Evolutionary conservation across 768 basidiomycete genomes (phyloP).

Genomic region (Saitozyma podzolica): DNA sequence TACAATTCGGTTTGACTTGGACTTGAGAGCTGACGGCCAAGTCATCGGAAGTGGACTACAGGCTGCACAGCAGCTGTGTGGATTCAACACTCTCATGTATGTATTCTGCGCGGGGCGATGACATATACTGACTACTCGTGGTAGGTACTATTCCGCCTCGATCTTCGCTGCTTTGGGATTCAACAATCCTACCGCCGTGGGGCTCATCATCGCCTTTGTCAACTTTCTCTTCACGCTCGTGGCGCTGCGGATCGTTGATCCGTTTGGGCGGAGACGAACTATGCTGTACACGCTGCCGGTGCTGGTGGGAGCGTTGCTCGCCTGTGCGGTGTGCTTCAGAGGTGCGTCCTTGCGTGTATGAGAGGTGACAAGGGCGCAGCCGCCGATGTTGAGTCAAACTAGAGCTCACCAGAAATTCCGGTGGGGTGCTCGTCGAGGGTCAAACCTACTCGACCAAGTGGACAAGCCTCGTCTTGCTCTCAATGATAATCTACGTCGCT

Average conservation of each 20-base stretch:
- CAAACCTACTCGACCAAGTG: slow-evolving; percentile 63
- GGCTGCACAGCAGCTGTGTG: slow-evolving; percentile 78
- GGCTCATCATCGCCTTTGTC: slow-evolving; percentile 73
- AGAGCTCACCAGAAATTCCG: slow-evolving; percentile 54
- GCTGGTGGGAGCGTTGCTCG: slow-evolving; percentile 66
- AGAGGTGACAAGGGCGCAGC: background rate
- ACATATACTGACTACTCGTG: background rate
- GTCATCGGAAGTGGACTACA: slow-evolving; percentile 78
- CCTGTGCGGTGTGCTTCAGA: slow-evolving; percentile 68
- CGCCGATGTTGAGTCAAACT: background rate
- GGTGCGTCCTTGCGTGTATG: slow-evolving; percentile 56
- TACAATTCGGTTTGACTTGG: slow-evolving; percentile 22
- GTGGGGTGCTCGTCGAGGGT: slow-evolving; percentile 63
- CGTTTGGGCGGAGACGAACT: slow-evolving; percentile 67
- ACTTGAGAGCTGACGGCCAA: slow-evolving; percentile 37
- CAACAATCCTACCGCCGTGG: slow-evolving; percentile 76
- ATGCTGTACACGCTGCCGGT: slow-evolving; percentile 72
- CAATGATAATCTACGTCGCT: slow-evolving; percentile 82
- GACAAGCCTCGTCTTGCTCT: slow-evolving; percentile 68
- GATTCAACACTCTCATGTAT: slow-evolving; percentile 71
- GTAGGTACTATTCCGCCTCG: slow-evolving; percentile 64
- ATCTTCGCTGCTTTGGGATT: slow-evolving; percentile 79
- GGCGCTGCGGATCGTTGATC: slow-evolving; percentile 67
- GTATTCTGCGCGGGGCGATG: slow-evolving; percentile 1
- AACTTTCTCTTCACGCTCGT: slow-evolving; percentile 77